Evolutionary conservation across 495 filamentous ascomycete genomes (phyloP).

Genomic region (Lindgomyces ingoldianus): DNA sequence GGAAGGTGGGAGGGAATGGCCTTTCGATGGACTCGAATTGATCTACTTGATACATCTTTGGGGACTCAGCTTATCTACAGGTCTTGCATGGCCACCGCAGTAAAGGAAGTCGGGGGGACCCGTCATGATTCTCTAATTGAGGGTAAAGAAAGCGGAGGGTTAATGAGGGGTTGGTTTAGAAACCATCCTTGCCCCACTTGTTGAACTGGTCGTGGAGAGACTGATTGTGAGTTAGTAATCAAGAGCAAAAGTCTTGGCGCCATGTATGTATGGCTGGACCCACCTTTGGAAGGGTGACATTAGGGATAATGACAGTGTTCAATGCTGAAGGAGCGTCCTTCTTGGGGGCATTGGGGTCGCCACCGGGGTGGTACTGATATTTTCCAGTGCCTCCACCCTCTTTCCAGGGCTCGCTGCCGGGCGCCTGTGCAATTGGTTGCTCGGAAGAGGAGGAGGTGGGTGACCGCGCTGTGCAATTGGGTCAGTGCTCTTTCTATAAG

Average conservation of each 20-base stretch:
- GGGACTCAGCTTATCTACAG: conserved; percentile 33
- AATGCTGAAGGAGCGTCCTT: conserved; percentile 92
- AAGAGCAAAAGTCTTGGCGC: conserved; percentile 1
- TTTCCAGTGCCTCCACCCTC: conserved; percentile 61
- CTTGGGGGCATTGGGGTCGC: conserved; percentile 70
- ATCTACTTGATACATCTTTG: conserved; percentile 20
- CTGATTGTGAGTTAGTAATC: conserved; percentile 48
- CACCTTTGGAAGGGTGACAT: conserved; percentile 83
- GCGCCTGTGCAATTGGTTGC: conserved; percentile 68
- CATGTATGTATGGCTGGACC: background rate
- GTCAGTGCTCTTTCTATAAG: background rate
- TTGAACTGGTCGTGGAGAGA: conserved; percentile 91
- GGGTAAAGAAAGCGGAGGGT: background rate
- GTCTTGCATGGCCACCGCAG: conserved; percentile 22
- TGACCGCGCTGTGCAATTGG: conserved; percentile 61
- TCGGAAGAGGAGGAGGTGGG: conserved; percentile 86
- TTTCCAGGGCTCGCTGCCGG: conserved; percentile 88
- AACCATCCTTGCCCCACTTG: conserved; percentile 93
- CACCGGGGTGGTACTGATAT: conserved; percentile 92
- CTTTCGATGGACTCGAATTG: no score
- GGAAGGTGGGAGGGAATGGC: no score
- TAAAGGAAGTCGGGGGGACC: conserved; percentile 1
- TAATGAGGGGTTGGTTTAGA: conserved; percentile 25
- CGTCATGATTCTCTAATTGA: background rate
- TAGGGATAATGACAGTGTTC: conserved; percentile 89